These are phyloP conservation scores for Phytophthora foliorum DNA, from an alignment of 352 stramenopile species.

Conservation along the genomic window DNA sequence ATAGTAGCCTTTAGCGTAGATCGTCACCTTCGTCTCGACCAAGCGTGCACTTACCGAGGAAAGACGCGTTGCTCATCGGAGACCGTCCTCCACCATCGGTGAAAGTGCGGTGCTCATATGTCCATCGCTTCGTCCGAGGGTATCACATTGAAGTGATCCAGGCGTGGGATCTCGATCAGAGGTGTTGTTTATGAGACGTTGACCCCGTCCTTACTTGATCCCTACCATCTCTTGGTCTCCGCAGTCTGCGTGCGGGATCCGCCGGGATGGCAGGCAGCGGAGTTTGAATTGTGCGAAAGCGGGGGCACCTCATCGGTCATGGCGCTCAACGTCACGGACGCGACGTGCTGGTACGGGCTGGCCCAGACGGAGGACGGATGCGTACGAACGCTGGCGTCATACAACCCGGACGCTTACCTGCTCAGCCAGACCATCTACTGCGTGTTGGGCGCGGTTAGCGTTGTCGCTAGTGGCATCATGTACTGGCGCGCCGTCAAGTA, in stretches of 20 bases:
- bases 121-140: background rate
- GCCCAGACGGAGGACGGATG: slow-evolving; percentile 32
- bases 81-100: no score
- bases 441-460: slow-evolving; percentile 27
- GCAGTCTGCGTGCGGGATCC: slow-evolving; percentile 1
- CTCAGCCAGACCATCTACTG: slow-evolving; percentile 40
- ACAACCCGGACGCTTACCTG: slow-evolving; percentile 32
- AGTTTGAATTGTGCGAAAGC: slow-evolving; percentile 8
- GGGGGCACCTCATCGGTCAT: slow-evolving; percentile 9
- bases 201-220: slow-evolving; percentile 25
- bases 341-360: slow-evolving; percentile 41
- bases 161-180: slow-evolving; percentile 19
- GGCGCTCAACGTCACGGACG: slow-evolving; percentile 37
- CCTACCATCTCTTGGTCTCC: slow-evolving; percentile 6
- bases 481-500: slow-evolving; percentile 39
- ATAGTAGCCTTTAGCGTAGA: background rate
- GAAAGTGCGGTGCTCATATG: no score
- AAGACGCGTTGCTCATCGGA: no score
- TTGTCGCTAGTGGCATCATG: slow-evolving; percentile 25
- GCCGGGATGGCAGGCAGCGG: slow-evolving; percentile 3
- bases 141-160: background rate
- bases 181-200: slow-evolving; percentile 14
- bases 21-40: no score
- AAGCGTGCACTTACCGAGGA: no score
- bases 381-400: slow-evolving; percentile 32